Evolutionary conservation across 2,329 filamentous ascomycete species (phyloP).

Genomic region (Colletotrichum cordylinicola): DNA sequence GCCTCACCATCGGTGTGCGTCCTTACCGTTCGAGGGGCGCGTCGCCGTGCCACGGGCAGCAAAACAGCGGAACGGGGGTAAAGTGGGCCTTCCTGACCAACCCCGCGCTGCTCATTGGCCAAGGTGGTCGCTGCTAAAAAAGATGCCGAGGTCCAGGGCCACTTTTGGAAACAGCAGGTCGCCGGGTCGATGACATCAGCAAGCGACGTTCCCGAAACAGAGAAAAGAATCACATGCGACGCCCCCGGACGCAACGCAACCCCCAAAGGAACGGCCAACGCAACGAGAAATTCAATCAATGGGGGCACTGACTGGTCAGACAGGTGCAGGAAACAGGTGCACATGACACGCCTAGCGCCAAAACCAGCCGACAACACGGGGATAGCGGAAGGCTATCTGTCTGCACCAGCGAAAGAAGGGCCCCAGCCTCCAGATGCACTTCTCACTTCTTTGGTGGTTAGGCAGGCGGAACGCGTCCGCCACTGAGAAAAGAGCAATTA

Average conservation of each 20-base stretch:
- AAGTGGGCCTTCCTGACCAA: constrained; percentile 3
- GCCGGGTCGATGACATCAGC: constrained; percentile 19
- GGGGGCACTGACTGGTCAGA: neutral
- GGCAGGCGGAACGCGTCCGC: neutral
- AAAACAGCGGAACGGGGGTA: neutral
- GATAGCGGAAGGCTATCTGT: neutral
- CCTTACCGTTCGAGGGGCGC: neutral
- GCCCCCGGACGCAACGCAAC: neutral
- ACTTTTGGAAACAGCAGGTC: neutral
- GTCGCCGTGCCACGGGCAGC: neutral
- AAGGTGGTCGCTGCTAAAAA: neutral
- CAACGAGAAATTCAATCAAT: neutral
- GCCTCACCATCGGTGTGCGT: neutral
- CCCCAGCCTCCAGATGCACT: neutral
- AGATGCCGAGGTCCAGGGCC: constrained; percentile 17
- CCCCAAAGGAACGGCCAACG: neutral
- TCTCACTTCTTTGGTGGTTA: neutral
- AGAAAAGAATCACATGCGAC: constrained; percentile 13
- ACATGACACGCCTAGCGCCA: constrained; percentile 14
- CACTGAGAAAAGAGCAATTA: neutral
- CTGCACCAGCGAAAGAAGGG: neutral
- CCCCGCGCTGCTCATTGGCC: neutral
- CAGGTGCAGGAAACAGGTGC: neutral
- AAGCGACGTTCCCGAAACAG: constrained; percentile 10
- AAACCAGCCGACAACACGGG: neutral